Conservation (phyloP, 2,329 filamentous ascomycete species). For the Teratosphaeria pseudoeucalypti region DNA sequence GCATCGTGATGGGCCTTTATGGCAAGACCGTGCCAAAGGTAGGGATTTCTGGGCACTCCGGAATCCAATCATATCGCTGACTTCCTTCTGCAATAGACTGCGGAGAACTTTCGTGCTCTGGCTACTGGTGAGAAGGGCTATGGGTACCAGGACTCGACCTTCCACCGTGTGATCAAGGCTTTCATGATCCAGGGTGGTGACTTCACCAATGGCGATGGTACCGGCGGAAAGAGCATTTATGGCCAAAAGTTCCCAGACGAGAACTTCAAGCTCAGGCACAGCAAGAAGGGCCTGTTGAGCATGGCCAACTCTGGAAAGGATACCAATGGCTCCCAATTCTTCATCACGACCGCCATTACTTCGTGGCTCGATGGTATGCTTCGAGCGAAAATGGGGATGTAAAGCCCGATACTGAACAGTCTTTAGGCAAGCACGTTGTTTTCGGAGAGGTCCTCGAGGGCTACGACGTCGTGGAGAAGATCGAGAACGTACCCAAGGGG, state of each 20-base stretch:
- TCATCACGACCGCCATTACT: constrained; percentile 76
- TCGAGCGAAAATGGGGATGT: background rate
- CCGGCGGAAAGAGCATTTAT: constrained; percentile 82
- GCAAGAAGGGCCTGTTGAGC: constrained; percentile 69
- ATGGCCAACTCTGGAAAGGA: constrained; percentile 43
- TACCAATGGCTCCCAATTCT: constrained; percentile 84
- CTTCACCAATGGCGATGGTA: constrained; percentile 73
- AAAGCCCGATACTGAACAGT: background rate
- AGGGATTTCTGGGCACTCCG: constrained; percentile 2
- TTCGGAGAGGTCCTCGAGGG: constrained; percentile 84
- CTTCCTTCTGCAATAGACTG: constrained; percentile 35
- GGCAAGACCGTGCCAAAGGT: constrained; percentile 77
- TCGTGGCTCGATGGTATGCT: background rate
- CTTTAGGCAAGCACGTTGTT: constrained; percentile 69
- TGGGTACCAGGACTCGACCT: constrained; percentile 69
- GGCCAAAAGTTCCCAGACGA: constrained; percentile 75
- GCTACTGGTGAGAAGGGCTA: constrained; percentile 80
- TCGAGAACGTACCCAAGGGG: constrained; percentile 60
- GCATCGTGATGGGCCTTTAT: constrained; percentile 73
- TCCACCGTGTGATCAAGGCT: constrained; percentile 83
- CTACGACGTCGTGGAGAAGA: constrained; percentile 68
- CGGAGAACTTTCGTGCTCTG: constrained; percentile 67
- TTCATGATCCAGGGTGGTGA: constrained; percentile 92
- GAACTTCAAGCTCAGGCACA: constrained; percentile 93
- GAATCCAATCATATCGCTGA: background rate